Conservation (phyloP, 306 rosid genomes). For the Sechiopsis laciniata region DNA sequence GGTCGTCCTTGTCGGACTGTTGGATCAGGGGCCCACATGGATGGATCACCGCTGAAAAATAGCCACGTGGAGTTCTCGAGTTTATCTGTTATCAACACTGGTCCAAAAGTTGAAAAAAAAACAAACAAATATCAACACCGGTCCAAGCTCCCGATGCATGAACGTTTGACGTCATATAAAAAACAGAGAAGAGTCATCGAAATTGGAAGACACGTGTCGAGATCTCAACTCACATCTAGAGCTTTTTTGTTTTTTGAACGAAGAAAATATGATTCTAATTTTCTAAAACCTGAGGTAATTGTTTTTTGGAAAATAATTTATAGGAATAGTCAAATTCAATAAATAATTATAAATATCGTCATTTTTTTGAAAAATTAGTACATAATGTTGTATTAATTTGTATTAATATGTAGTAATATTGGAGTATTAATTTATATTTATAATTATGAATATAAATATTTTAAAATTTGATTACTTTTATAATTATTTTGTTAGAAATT, state of each 20-base stretch:
- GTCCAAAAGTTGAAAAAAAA: neutral
- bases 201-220: conserved; percentile 14
- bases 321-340: too few species aligned
- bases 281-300: too few species aligned
- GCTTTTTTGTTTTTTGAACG: neutral
- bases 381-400: too few species aligned
- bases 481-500: too few species aligned
- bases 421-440: too few species aligned
- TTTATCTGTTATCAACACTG: conserved; percentile 9
- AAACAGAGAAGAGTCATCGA: conserved; percentile 17
- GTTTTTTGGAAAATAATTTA: too few species aligned
- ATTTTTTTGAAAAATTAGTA: too few species aligned
- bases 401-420: too few species aligned
- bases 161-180: conserved; percentile 13
- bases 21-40: neutral
- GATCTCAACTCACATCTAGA: neutral
- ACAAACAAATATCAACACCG: too few species aligned
- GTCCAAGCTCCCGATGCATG: conserved; percentile 22
- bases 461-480: too few species aligned
- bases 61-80: conserved; percentile 2
- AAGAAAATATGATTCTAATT: neutral
- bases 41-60: neutral
- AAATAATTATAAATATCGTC: too few species aligned
- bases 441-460: too few species aligned
- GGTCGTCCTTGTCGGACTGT: conserved; percentile 24